Conservation (phyloP, 139 green algal species). For the Zygnema circumcarinatum region DNA sequence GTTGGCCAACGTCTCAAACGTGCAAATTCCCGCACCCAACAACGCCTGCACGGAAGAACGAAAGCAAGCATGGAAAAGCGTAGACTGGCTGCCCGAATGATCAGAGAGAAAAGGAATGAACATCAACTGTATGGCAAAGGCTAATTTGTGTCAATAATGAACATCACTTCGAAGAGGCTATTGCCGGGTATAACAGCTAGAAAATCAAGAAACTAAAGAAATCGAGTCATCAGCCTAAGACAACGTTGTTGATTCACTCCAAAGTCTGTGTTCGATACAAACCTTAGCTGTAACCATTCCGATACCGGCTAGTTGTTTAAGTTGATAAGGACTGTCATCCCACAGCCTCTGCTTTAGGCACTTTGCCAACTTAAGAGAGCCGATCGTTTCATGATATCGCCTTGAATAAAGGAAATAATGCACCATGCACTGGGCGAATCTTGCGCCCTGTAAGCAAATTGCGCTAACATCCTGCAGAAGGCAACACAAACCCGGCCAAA, state of each 20-base stretch:
- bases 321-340: constrained; percentile 22
- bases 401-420: constrained; percentile 33
- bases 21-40: constrained; percentile 14
- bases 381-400: constrained; percentile 27
- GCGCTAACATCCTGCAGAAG: constrained; percentile 40
- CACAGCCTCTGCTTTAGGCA: constrained; percentile 32
- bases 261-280: constrained; percentile 13
- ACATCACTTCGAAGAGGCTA: no score
- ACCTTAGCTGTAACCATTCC: constrained; percentile 36
- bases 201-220: no score
- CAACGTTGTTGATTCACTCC: no score
- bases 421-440: constrained; percentile 40
- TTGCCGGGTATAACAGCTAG: no score
- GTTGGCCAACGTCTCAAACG: constrained; percentile 13
- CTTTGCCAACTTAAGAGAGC: constrained; percentile 10
- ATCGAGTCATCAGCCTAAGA: no score
- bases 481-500: not conserved
- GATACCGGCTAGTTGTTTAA: constrained; percentile 45
- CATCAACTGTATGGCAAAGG: not conserved
- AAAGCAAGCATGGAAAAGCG: not conserved
- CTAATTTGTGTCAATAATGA: no score
- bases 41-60: constrained; percentile 17
- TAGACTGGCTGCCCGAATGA: not conserved
- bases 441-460: constrained; percentile 40
- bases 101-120: not conserved